A percentile compares a stretch with the other conserved stretches of the same genome.
These are phyloP conservation scores for Zasmidium citrigriseum DNA, from an alignment of 2,329 filamentous ascomycete genomes.

Conservation along the genomic window DNA sequence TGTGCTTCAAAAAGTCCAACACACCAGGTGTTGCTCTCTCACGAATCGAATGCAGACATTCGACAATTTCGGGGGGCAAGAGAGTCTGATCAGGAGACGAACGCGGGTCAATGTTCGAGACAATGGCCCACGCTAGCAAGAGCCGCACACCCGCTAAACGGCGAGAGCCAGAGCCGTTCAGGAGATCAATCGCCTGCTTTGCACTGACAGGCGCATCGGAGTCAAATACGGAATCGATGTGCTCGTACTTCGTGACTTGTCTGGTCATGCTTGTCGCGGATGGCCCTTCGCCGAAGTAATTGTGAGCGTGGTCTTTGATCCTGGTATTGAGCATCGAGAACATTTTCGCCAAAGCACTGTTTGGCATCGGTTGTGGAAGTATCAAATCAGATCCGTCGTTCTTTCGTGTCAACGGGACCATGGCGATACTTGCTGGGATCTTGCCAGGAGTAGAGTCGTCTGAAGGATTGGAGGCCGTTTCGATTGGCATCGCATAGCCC, in stretches of 20 bases:
- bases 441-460: not conserved
- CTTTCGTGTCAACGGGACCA: not conserved
- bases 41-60: not conserved
- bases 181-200: not conserved
- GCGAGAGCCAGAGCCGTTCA: not conserved
- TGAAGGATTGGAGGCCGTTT: not conserved
- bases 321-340: not conserved
- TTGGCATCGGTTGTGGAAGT: not conserved
- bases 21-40: not conserved
- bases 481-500: not conserved
- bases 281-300: not conserved
- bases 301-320: not conserved
- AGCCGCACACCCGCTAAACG: not conserved
- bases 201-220: not conserved
- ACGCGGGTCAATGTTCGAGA: not conserved
- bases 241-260: not conserved
- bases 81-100: not conserved
- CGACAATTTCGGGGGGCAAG: not conserved
- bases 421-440: not conserved
- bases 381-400: not conserved
- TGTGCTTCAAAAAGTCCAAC: not conserved
- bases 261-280: not conserved
- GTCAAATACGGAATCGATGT: not conserved
- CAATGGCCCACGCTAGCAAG: not conserved
- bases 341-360: not conserved